Evolutionary conservation across 1,284 basidiomycete genomes (phyloP).

Genomic region (Papiliotrema nemorosa): DNA sequence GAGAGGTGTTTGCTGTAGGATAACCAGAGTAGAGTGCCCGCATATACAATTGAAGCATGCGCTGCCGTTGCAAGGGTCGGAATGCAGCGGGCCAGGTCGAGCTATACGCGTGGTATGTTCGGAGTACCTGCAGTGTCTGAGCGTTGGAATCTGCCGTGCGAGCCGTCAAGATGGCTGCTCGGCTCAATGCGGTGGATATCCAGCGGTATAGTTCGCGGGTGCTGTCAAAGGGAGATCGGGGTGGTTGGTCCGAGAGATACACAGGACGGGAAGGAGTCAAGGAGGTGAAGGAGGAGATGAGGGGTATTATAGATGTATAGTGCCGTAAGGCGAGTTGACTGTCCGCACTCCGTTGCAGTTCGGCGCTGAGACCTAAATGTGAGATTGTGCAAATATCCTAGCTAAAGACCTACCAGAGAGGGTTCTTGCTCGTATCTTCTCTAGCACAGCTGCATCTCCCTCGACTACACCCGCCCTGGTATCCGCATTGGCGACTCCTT

Average conservation of each 20-base stretch:
- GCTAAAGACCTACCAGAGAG: conserved; percentile 40
- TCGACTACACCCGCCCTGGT: conserved; percentile 50
- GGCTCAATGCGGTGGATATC: conserved; percentile 41
- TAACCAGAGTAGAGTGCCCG: conserved; percentile 60
- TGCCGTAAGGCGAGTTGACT: conserved; percentile 24
- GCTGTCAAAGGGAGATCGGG: conserved; percentile 23
- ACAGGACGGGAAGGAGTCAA: conserved; percentile 23
- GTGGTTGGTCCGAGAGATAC: conserved; percentile 22
- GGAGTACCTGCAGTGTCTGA: conserved; percentile 56
- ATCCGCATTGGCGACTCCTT: conserved; percentile 46
- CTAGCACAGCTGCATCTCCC: conserved; percentile 35
- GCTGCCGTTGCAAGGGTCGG: conserved; percentile 66
- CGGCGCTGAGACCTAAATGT: conserved; percentile 26
- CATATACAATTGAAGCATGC: conserved; percentile 65
- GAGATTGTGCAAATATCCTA: not conserved
- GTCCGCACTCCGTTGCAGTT: conserved; percentile 23
- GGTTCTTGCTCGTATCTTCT: conserved; percentile 48
- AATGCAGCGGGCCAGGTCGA: conserved; percentile 71
- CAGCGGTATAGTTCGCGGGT: conserved; percentile 43
- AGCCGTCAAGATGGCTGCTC: conserved; percentile 50
- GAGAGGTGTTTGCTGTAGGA: conserved; percentile 39
- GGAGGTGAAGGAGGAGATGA: conserved; percentile 12
- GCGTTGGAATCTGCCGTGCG: conserved; percentile 35
- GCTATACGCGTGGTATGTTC: conserved; percentile 62
- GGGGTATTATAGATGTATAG: conserved; percentile 29